phyloP scores from a whole-genome alignment of 257 asterid genomes.

The Nicotiana undulata region DNA sequence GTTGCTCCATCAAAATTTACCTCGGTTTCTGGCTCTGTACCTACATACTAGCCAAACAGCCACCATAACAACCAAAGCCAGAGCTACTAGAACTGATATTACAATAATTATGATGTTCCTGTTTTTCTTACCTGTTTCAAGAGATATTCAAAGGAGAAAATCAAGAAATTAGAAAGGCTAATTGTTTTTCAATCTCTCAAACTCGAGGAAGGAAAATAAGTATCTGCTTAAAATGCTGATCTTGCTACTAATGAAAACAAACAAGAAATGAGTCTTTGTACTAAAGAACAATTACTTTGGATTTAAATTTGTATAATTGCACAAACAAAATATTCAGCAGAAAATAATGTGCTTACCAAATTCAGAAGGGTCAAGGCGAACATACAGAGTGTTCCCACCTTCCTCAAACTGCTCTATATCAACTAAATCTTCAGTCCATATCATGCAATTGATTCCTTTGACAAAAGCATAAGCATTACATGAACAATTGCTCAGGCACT shows the following conservation, averaged over 20 bases:
- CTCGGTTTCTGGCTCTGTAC: constrained; percentile 20
- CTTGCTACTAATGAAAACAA: background rate
- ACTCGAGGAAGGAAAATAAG: background rate
- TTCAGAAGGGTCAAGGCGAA: constrained; percentile 58
- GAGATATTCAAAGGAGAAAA: background rate
- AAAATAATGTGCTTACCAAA: constrained; percentile 26
- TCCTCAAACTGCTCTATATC: constrained; percentile 50
- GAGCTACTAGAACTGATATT: constrained; percentile 22
- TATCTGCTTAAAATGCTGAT: background rate
- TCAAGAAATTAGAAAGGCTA: background rate
- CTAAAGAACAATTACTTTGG: background rate
- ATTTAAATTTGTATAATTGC: background rate
- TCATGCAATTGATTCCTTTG: constrained; percentile 53
- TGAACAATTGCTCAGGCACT: constrained; percentile 55
- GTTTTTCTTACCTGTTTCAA: constrained; percentile 24
- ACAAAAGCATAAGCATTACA: constrained; percentile 60
- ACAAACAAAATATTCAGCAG: background rate
- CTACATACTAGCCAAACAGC: constrained; percentile 36
- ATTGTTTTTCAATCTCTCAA: background rate
- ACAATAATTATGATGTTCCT: constrained; percentile 18
- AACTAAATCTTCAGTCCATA: constrained; percentile 51
- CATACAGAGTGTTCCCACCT: constrained; percentile 43
- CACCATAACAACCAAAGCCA: constrained; percentile 27
- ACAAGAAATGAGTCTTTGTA: background rate
- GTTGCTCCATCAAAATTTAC: constrained; percentile 22